Base-by-base conservation (phyloP, 2,329 filamentous ascomycete species). In the Xylaria sp. region DNA sequence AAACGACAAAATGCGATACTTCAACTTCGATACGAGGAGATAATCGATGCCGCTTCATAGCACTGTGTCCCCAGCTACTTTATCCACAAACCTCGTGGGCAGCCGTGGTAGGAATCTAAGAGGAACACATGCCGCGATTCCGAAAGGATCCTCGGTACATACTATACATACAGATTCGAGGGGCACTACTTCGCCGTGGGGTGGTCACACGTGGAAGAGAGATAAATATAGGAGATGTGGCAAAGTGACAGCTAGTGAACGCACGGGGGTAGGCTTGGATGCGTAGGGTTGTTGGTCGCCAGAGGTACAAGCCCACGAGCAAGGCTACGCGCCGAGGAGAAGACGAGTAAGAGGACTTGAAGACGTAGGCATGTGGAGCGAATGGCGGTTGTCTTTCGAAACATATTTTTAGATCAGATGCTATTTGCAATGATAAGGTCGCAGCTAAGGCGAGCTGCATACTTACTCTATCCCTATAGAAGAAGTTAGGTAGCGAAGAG, bases 371-470 rank as follows among this genome's bases (percentile, higher is more conserved):
- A 19, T 43, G 35, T 11, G 49, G 49, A 50, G 21, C 31, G 33
- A 42, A 46, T 52, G 40, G 40, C 21, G 23, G 12, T 54, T 8
- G 31, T 38, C 21, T 43, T 37, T n/a, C 23, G 28, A 5, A 31
- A 9, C n/a, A 50, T 55, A 60, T 55, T 63, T 59, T 58, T 58
- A 62, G 54, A 37, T 19, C n/a, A 35, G 25, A 38, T n/a, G 14
- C 21, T 58, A 21, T 49, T 1, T 57, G 43, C 25, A 15, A 25
- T 40, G 3, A 21, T 8, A 12, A 49, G 15, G 28, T 33, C 35
- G 23, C 14, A 19, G 38, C 17, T 3, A 40, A 33, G 25, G n/a
- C 11, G n/a, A 49, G n/a, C 8, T 33, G 19, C 25, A 21, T 57
- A 9, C 28, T 17, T 42, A 37, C 33, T 47, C 4, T 42, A 57